Percentiles rank a stretch among this genome's conserved stretches.
Conservation (phyloP, 768 basidiomycete species). For the Candolleomyces aberdarensis region DNA sequence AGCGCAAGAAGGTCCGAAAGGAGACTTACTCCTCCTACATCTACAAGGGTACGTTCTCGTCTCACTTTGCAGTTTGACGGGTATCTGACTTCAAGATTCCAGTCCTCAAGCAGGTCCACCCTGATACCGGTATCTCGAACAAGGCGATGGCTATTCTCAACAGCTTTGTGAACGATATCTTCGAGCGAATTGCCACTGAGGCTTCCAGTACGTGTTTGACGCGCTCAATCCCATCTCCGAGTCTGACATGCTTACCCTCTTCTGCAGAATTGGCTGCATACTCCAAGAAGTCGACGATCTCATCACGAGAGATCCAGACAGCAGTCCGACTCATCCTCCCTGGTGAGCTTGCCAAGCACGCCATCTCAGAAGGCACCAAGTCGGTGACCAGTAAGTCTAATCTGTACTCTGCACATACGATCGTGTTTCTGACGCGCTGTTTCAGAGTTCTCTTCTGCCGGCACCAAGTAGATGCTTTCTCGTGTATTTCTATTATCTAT, state of each 20-base stretch:
- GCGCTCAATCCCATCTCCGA: background rate
- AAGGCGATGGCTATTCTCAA: slow-evolving; percentile 97
- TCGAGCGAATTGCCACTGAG: slow-evolving; percentile 87
- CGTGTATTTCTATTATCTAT: no score
- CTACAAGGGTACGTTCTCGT: slow-evolving; percentile 66
- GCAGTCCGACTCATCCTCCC: slow-evolving; percentile 96
- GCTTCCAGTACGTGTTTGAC: slow-evolving; percentile 73
- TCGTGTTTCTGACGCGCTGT: background rate
- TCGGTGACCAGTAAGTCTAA: slow-evolving; percentile 49
- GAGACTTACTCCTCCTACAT: slow-evolving; percentile 96
- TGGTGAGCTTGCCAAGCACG: slow-evolving; percentile 97
- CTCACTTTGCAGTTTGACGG: background rate
- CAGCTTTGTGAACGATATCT: slow-evolving; percentile 95
- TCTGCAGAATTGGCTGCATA: slow-evolving; percentile 88
- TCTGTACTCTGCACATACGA: background rate
- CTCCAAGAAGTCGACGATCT: slow-evolving; percentile 99
- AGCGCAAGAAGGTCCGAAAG: slow-evolving; percentile 83
- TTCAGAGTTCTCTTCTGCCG: slow-evolving; percentile 17
- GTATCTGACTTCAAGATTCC: slow-evolving; percentile 10
- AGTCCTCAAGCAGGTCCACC: slow-evolving; percentile 97
- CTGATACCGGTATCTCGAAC: slow-evolving; percentile 99
- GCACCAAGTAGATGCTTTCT: slow-evolving; percentile 12
- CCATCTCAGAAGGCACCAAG: slow-evolving; percentile 89
- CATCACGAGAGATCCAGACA: slow-evolving; percentile 97
- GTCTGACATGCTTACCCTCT: slow-evolving; percentile 7